Base-by-base conservation (phyloP, 257 asterid species). In the Eucommia ulmoides region DNA sequence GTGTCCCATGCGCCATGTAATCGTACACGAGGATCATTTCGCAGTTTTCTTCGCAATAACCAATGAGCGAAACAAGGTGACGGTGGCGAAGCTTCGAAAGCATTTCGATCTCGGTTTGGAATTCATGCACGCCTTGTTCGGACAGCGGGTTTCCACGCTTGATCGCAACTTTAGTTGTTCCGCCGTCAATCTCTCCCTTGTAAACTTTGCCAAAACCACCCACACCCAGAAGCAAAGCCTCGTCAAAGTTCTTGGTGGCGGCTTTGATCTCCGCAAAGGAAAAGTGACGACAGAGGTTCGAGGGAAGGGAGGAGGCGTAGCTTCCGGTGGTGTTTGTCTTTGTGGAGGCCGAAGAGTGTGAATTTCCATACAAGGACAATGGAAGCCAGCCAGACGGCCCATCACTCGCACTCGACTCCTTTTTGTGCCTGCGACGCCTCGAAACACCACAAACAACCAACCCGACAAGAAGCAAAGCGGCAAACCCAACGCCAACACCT, bases 291-390 rank as follows among this genome's bases (percentile, higher is more conserved):
- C 38, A 29, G 12, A 29, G 38, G 38, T 29, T 29, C 12, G 38
- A 29, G 12, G 38, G 38, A 12, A 29, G 38, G 38, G 38, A 29
- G 12, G 38, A 29, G 38, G 38, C 38, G 12, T 29, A 29, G 38
- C 38, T 29, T 29, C 38, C 38, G 6, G 38, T 29, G 38, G 38
- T 29, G 12, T 29, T 29, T 29, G 38, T 29, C 38, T 29, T 29
- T 29, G 38, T 12, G 12, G 38, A 29, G 17, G 33, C 41, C 10
- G 47, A 56, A 21, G 54, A 45, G 24, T 22, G 29, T 11, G 53
- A 56, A 17, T 50, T 56, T 26, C 54, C 53, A 26, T 56, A 45
- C 21, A 35, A 19, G 3, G 46, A 29, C 6, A 29, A 12, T 5
- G 38, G 38, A 5, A 29, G 38, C 38, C 38, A 29, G 8, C 38